These are phyloP conservation scores for Coemansia sp. DNA, from an alignment of 192 early-diverging fungal species.

Conservation along the genomic window DNA sequence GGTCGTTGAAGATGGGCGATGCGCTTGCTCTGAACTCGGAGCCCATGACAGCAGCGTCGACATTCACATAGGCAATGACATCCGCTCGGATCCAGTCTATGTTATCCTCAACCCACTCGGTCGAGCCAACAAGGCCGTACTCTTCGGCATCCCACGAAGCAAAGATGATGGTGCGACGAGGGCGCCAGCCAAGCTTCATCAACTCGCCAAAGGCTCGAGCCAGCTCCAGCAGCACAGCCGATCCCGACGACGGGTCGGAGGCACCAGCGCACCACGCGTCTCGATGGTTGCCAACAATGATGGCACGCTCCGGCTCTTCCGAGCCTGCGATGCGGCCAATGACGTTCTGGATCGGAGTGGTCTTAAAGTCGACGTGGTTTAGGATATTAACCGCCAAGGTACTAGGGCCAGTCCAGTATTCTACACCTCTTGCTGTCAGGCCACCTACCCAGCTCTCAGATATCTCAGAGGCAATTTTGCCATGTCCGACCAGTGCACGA, in stretches of 20 bases:
- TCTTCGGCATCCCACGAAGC: conserved; percentile 69
- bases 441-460: conserved; percentile 55
- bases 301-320: conserved; percentile 49
- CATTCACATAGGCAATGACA: conserved; percentile 59
- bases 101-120: conserved; percentile 66
- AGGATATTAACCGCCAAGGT: conserved; percentile 49
- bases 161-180: conserved; percentile 59
- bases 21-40: conserved; percentile 46
- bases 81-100: conserved; percentile 53
- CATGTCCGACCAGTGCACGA: conserved; percentile 50
- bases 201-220: conserved; percentile 56
- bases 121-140: conserved; percentile 62
- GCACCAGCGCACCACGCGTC: conserved; percentile 67
- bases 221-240: conserved; percentile 59
- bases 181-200: conserved; percentile 59
- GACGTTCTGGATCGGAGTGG: conserved; percentile 60
- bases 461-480: conserved; percentile 32
- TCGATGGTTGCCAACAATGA: conserved; percentile 64
- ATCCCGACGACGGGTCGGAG: conserved; percentile 61
- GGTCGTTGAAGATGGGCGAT: conserved; percentile 48
- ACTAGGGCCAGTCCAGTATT: conserved; percentile 60
- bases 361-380: conserved; percentile 53
- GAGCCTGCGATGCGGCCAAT: conserved; percentile 58
- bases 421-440: conserved; percentile 36
- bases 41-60: conserved; percentile 58